A percentile compares a stretch with the other conserved stretches of the same genome.
phyloP scores from a whole-genome alignment of 116 monocot species.

The Trichopus zeylanicus region DNA sequence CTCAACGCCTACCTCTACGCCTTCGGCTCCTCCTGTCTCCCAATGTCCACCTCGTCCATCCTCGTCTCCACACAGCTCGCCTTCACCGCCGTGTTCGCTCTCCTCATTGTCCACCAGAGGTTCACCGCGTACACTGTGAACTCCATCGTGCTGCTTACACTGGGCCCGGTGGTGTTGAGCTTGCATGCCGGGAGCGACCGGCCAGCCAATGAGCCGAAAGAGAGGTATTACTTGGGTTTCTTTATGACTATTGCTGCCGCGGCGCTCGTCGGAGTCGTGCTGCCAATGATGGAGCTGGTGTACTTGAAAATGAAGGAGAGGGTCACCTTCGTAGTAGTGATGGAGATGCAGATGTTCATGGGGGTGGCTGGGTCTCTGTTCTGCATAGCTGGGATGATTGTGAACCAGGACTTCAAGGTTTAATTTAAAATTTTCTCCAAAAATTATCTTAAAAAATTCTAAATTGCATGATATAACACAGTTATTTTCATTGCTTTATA shows the following conservation, averaged over 20 bases:
- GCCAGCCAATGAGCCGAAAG: conserved; percentile 18
- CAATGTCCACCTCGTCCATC: conserved; percentile 38
- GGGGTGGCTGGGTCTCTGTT: conserved; percentile 20
- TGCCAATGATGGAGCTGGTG: conserved; percentile 36
- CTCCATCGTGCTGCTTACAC: conserved; percentile 39
- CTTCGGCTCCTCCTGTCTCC: conserved; percentile 22
- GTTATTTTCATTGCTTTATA: not conserved
- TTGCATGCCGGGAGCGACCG: conserved; percentile 13
- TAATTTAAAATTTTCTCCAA: not conserved
- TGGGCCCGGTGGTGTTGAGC: conserved; percentile 39
- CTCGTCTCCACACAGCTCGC: conserved; percentile 34
- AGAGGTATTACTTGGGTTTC: conserved; percentile 31
- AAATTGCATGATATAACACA: not conserved
- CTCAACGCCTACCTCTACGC: conserved; percentile 24
- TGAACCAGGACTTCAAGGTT: conserved; percentile 50
- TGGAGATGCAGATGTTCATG: conserved; percentile 54
- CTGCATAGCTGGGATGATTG: conserved; percentile 39
- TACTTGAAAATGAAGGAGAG: conserved; percentile 14
- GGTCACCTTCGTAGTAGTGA: conserved; percentile 19
- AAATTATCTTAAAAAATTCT: too few relatives aligned
- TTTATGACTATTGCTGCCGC: conserved; percentile 23
- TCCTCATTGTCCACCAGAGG: conserved; percentile 20
- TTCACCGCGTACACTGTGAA: conserved; percentile 41
- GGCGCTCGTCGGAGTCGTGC: conserved; percentile 20
- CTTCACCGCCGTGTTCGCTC: conserved; percentile 23